Evolutionary conservation across 2,329 filamentous ascomycete species (phyloP), one percentile per base, ranked within the genome.

Genomic region (Neodidymelliopsis sp.): DNA sequence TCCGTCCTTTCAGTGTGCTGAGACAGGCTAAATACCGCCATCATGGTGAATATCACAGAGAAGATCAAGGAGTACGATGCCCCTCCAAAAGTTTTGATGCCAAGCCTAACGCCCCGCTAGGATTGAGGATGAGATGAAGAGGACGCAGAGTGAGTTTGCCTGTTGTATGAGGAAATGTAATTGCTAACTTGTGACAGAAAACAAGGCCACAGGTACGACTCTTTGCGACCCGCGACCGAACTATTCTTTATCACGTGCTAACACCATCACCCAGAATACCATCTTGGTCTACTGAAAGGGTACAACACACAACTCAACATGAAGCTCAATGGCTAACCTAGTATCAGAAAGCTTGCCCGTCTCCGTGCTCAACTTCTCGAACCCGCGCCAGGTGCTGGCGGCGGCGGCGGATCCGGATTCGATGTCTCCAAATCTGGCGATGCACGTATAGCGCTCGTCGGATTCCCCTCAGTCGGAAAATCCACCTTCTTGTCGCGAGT

Each of bases 101-200:
- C 56, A 57, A 61, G 62, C 48, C 57, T 72, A 53, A 72, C 65
- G 56, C 64, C 65, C 62, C 64, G 56, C 59, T 59, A 97, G 93
- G 86, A 99, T 99, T 69, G 94, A 99, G 84, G 92, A 96, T 78
- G 94, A 99, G 88, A 99, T 99, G 94, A 87, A 85, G 75, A 93
- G 85, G 85, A 99, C 94, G 68, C 94, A 99, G 80, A 99, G 93
- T 96, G 85, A 80, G 63, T 59, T 13, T 36, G 25, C 19, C 11
- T 35, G 33, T 25, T 20, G 40, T 19, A 4, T n/a, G 8, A 25
- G 9, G n/a, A 20, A 30, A 15, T 23, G 7, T 34, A 4, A 13
- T 20, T 39, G 57, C 76, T 80, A 58, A 79, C 54, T 34, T 28
- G 30, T 53, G 54, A 67, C 68, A 96, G 93, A 99, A 78, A 99